These are phyloP conservation scores for Diplodia scrobiculata DNA, from an alignment of 2,329 filamentous ascomycete species.

Conservation along the genomic window DNA sequence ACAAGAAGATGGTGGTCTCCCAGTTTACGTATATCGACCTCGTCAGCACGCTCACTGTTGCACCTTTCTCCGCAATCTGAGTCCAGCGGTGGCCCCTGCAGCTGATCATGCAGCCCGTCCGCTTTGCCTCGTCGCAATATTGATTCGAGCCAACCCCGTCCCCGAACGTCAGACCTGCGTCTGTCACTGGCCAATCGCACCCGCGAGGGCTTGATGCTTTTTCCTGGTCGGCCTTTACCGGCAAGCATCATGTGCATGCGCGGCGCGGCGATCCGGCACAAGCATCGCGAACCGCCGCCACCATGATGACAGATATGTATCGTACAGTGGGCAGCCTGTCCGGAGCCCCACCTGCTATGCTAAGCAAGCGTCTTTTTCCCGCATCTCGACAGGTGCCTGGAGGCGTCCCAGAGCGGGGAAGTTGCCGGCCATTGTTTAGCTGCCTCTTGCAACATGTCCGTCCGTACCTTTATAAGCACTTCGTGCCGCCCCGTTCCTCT, in stretches of 20 bases:
- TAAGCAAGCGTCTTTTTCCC: background rate
- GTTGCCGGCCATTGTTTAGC: background rate
- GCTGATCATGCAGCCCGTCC: conserved; percentile 45
- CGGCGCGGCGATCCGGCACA: conserved; percentile 9
- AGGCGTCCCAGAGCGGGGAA: background rate
- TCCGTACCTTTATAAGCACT: conserved; percentile 6
- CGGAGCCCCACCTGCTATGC: conserved; percentile 13
- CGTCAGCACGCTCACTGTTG: background rate
- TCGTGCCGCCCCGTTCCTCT: background rate
- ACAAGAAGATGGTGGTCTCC: background rate
- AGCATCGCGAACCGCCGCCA: background rate
- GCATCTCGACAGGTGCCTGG: conserved; percentile 31
- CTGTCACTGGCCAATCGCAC: conserved; percentile 35
- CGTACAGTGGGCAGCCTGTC: background rate
- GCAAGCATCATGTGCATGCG: conserved; percentile 8
- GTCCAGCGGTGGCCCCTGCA: conserved; percentile 41
- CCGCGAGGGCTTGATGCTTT: conserved; percentile 29
- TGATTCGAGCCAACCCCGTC: background rate
- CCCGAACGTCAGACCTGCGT: conserved; percentile 32
- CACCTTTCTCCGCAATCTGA: conserved; percentile 44
- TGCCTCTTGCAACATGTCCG: background rate
- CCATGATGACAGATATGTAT: background rate
- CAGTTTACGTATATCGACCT: conserved; percentile 1
- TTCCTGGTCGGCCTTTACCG: background rate
- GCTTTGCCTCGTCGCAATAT: conserved; percentile 35